phyloP scores from a whole-genome alignment of 1,139 yeast species.

The Blastobotrys illinoisensis region DNA sequence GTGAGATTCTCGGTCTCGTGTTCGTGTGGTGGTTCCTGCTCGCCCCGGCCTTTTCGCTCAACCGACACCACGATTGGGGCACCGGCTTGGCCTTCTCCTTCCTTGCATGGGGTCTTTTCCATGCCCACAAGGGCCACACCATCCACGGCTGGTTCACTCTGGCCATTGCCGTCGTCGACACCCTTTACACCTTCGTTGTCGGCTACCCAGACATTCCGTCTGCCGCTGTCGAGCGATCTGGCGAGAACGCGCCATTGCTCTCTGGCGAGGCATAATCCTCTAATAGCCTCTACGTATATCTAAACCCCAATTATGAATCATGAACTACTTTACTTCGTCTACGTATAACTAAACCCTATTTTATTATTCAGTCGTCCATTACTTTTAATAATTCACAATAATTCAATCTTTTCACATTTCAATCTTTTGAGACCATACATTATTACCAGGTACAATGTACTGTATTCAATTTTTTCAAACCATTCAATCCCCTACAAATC shows the following conservation, averaged over 20 bases:
- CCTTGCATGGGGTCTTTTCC: conserved; percentile 9
- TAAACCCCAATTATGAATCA: neutral
- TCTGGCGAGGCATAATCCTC: conserved; percentile 6
- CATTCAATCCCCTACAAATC: too few species aligned
- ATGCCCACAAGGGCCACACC: conserved; percentile 8
- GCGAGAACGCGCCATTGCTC: conserved; percentile 15
- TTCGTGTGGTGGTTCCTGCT: conserved; percentile 73
- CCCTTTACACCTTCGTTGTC: conserved; percentile 10
- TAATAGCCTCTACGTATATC: neutral
- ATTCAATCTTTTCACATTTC: too few species aligned
- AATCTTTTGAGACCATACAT: too few species aligned
- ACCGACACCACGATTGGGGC: conserved; percentile 65
- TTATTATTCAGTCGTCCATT: too few species aligned
- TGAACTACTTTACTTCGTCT: neutral
- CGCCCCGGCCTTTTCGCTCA: conserved; percentile 54
- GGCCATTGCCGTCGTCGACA: conserved; percentile 8
- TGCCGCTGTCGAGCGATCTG: conserved; percentile 3
- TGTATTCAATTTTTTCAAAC: too few species aligned
- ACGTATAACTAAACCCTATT: too few species aligned
- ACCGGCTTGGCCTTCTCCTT: conserved; percentile 53
- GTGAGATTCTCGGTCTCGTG: conserved; percentile 67
- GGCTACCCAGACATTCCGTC: conserved; percentile 13
- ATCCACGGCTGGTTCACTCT: conserved; percentile 11
- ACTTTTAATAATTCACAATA: too few species aligned
- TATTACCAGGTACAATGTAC: too few species aligned